These are phyloP conservation scores for Phialophora verrucosa DNA, from an alignment of 2,329 filamentous ascomycete genomes.

Conservation along the genomic window DNA sequence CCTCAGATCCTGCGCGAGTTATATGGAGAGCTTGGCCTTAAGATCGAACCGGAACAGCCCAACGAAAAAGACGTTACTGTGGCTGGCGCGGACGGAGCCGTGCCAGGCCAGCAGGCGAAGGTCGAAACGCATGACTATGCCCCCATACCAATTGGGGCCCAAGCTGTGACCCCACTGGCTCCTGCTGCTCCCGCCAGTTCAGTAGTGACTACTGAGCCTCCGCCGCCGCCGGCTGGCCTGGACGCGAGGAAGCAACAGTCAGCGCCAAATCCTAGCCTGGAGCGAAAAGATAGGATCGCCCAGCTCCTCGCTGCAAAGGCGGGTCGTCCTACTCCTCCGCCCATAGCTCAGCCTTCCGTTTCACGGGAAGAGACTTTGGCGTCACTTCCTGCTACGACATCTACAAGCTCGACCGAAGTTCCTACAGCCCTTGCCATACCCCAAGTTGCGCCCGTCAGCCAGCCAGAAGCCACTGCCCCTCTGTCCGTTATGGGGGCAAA, in stretches of 20 bases:
- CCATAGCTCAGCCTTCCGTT: neutral
- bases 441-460: neutral
- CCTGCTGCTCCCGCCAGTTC: neutral
- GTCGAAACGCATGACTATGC: neutral
- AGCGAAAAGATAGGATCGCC: conserved; percentile 77
- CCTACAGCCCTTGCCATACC: neutral
- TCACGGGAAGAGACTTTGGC: conserved; percentile 9
- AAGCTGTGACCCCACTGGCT: neutral
- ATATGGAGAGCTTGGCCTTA: conserved; percentile 71
- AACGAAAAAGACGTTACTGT: neutral
- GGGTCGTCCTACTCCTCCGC: conserved; percentile 53
- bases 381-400: neutral
- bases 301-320: conserved; percentile 75
- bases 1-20: conserved; percentile 65
- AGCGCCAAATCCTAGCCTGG: conserved; percentile 56
- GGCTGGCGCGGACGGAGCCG: neutral
- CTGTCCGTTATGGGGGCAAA: conserved; percentile 33
- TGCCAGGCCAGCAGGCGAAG: neutral
- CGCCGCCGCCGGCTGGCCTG: conserved; percentile 11
- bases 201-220: neutral
- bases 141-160: neutral
- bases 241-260: conserved; percentile 36
- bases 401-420: neutral
- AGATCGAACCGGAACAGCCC: conserved; percentile 34
- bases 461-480: neutral